phyloP scores from a whole-genome alignment of 2,329 filamentous ascomycete genomes.

The Exophiala phaeomuriformis region DNA sequence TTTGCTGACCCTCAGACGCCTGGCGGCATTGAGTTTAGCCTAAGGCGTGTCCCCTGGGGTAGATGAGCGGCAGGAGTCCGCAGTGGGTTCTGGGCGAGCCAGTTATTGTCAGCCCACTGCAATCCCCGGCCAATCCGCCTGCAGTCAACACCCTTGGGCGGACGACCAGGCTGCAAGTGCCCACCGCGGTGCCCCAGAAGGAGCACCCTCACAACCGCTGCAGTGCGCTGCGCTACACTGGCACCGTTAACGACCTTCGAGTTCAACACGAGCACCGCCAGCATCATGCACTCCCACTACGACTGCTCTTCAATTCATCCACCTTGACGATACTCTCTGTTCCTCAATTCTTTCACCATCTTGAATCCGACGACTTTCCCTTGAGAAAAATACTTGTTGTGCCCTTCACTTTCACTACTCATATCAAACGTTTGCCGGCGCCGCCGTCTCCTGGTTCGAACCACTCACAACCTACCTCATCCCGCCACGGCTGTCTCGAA shows the following conservation, averaged over 20 bases:
- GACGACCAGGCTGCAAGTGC: background rate
- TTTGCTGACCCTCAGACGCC: too few relatives aligned
- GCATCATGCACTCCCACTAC: background rate
- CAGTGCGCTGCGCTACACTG: too few relatives aligned
- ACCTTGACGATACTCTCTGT: background rate
- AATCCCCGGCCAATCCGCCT: background rate
- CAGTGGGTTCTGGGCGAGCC: background rate
- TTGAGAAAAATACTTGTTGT: background rate
- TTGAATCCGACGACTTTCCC: background rate
- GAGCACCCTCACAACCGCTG: too few relatives aligned
- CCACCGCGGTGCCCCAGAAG: background rate
- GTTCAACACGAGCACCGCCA: background rate
- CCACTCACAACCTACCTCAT: background rate
- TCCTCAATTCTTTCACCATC: background rate
- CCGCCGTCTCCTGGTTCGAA: background rate
- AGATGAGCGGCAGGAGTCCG: conserved; percentile 5
- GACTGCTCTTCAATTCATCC: background rate
- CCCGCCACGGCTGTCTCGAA: background rate
- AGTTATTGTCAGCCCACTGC: background rate
- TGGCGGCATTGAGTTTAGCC: background rate
- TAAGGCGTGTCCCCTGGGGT: background rate
- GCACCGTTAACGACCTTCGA: too few relatives aligned
- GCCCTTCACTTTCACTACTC: background rate
- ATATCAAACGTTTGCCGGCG: background rate
- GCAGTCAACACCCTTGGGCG: background rate